Percentiles rank a stretch among this genome's conserved stretches.
Evolutionary conservation across 257 asterid species (phyloP).

Genomic region (Rehmannia glutinosa): DNA sequence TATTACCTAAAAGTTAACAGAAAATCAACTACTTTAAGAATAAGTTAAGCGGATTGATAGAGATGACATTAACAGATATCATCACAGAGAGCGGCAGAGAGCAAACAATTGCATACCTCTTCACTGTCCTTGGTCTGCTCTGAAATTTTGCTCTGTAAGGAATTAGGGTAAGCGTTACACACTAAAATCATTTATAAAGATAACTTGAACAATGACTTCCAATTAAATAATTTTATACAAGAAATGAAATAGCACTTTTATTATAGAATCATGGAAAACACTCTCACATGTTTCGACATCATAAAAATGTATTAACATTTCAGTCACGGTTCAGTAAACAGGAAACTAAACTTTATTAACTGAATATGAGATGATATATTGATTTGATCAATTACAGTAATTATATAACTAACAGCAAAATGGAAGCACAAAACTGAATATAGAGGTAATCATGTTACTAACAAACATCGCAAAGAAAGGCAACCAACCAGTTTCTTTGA

Average conservation of each 20-base stretch:
- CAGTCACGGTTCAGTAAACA: not conserved
- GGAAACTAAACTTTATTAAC: not conserved
- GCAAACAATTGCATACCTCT: slow-evolving; percentile 39
- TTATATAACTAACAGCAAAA: not conserved
- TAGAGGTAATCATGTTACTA: not conserved
- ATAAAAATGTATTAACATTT: slow-evolving; percentile 4
- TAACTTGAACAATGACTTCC: not conserved
- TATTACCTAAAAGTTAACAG: not conserved
- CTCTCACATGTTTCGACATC: not conserved
- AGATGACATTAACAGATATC: not conserved
- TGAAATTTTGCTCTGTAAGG: slow-evolving; percentile 38
- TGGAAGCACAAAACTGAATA: not conserved
- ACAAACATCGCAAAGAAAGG: not conserved
- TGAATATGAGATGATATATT: not conserved
- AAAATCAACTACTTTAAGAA: not conserved
- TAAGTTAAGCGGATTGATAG: not conserved
- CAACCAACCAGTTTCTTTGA: slow-evolving; percentile 52
- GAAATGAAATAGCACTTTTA: not conserved
- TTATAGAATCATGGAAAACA: not conserved
- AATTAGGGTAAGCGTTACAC: not conserved
- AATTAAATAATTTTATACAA: not conserved
- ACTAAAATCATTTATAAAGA: not conserved
- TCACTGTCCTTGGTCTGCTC: slow-evolving; percentile 36
- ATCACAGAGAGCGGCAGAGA: not conserved
- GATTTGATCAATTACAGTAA: not conserved